phyloP scores from a whole-genome alignment of 1,284 basidiomycete species.

The Mycena sp. region DNA sequence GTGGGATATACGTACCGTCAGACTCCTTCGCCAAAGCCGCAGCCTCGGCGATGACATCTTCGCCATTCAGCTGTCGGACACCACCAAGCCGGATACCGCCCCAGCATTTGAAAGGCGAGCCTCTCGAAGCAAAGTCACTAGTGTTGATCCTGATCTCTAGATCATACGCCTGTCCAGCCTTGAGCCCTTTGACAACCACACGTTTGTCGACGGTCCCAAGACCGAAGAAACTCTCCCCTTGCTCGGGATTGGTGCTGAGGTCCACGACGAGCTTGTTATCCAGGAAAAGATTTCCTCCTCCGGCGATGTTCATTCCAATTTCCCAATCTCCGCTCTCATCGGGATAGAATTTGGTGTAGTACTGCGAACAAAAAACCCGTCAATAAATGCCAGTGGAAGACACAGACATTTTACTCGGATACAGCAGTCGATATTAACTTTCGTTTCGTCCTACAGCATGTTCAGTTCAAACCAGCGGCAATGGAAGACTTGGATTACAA shows the following conservation, averaged over 20 bases:
- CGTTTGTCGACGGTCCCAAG: conserved; percentile 53
- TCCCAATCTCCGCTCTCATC: conserved; percentile 57
- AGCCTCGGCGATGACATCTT: conserved; percentile 52
- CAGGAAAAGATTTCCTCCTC: conserved; percentile 58
- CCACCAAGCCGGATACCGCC: conserved; percentile 60
- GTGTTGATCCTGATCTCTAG: conserved; percentile 50
- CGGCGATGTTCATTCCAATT: conserved; percentile 57
- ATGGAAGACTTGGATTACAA: conserved; percentile 41
- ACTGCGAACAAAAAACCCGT: conserved; percentile 37
- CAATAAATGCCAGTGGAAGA: conserved; percentile 16
- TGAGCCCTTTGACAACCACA: conserved; percentile 44
- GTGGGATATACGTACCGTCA: conserved; percentile 45
- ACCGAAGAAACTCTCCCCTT: conserved; percentile 47
- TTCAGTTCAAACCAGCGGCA: neutral
- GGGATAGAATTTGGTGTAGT: conserved; percentile 52
- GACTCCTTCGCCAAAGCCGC: conserved; percentile 50
- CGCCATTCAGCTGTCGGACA: conserved; percentile 42
- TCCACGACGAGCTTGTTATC: conserved; percentile 59
- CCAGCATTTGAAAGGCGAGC: conserved; percentile 47
- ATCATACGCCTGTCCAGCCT: conserved; percentile 47
- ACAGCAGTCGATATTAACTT: conserved; percentile 51
- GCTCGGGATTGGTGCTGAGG: conserved; percentile 48
- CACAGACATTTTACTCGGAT: conserved; percentile 44
- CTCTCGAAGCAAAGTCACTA: conserved; percentile 42
- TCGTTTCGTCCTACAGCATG: conserved; percentile 42